Conservation (phyloP, 1,139 yeast genomes). For the Meyerozyma carpophila region DNA sequence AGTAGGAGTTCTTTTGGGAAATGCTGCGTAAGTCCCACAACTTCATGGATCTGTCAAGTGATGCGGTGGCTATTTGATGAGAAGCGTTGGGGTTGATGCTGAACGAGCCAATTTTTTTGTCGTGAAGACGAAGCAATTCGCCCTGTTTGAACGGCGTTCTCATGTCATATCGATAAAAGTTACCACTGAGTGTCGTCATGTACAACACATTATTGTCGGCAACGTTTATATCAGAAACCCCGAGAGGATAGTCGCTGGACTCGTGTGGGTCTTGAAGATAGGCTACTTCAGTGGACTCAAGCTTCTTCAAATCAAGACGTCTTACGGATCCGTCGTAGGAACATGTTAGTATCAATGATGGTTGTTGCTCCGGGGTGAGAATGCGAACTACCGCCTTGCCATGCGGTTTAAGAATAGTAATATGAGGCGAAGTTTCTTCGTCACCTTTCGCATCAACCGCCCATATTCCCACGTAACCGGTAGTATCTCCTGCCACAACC, state of each 20-base stretch:
- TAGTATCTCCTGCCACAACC: constrained; percentile 80
- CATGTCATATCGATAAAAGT: constrained; percentile 64
- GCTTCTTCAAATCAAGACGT: constrained; percentile 57
- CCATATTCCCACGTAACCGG: constrained; percentile 88
- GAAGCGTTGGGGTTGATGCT: constrained; percentile 59
- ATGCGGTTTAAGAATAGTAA: constrained; percentile 64
- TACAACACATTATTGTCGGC: constrained; percentile 48
- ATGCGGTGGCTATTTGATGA: constrained; percentile 75
- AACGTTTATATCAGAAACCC: constrained; percentile 59
- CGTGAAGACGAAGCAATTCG: constrained; percentile 58
- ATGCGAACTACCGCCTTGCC: constrained; percentile 68
- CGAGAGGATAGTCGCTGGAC: constrained; percentile 34
- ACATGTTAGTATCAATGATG: constrained; percentile 56
- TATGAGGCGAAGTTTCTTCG: constrained; percentile 46
- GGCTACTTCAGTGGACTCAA: constrained; percentile 53
- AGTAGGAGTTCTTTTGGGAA: constrained; percentile 28
- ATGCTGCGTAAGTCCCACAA: constrained; percentile 78
- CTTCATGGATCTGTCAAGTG: constrained; percentile 76
- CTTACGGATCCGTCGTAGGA: constrained; percentile 89
- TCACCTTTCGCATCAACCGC: constrained; percentile 44
- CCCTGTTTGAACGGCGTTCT: constrained; percentile 39
- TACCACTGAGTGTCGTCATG: constrained; percentile 75
- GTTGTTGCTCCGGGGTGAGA: constrained; percentile 43
- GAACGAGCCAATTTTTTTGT: constrained; percentile 89
- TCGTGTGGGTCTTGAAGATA: constrained; percentile 48